Evolutionary conservation across 2,329 filamentous ascomycete species (phyloP).

Genomic region (Colletotrichum sp.): DNA sequence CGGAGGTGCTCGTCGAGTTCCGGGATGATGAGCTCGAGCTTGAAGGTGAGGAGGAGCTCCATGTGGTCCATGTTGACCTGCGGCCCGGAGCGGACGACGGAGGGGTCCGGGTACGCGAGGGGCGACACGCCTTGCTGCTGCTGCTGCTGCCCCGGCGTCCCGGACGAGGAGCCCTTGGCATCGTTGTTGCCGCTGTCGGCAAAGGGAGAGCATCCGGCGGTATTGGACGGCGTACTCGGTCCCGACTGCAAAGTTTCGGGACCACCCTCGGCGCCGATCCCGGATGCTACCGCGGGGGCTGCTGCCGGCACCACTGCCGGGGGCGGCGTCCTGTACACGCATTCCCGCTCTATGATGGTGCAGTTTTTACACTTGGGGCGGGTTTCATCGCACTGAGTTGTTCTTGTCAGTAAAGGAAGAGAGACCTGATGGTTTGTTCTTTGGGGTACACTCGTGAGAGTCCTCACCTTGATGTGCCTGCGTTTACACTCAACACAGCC

Average conservation of each 20-base stretch:
- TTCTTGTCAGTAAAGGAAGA: not conserved
- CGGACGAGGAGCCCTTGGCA: not conserved
- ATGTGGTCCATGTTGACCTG: constrained; percentile 35
- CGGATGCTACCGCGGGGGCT: not conserved
- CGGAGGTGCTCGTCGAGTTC: constrained; percentile 25
- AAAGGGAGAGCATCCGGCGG: not conserved
- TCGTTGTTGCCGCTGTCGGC: not conserved
- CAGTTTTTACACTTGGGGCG: constrained; percentile 31
- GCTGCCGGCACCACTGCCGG: not conserved
- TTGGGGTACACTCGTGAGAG: not conserved
- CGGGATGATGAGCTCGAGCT: constrained; percentile 26
- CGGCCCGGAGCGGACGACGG: not conserved
- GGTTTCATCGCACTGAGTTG: constrained; percentile 29
- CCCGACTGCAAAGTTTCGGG: not conserved
- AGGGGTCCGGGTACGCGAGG: not conserved
- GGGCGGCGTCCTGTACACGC: constrained; percentile 23
- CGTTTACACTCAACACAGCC: constrained; percentile 35
- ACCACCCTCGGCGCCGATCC: not conserved
- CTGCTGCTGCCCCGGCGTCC: not conserved
- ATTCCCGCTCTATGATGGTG: constrained; percentile 28
- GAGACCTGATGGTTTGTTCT: too few species aligned
- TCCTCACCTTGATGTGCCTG: constrained; percentile 33
- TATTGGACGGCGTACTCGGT: not conserved
- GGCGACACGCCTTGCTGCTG: not conserved
- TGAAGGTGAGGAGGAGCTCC: constrained; percentile 37